Evolutionary conservation across 192 early-diverging fungal species (phyloP).

Genomic region (Backusella psychrophila): DNA sequence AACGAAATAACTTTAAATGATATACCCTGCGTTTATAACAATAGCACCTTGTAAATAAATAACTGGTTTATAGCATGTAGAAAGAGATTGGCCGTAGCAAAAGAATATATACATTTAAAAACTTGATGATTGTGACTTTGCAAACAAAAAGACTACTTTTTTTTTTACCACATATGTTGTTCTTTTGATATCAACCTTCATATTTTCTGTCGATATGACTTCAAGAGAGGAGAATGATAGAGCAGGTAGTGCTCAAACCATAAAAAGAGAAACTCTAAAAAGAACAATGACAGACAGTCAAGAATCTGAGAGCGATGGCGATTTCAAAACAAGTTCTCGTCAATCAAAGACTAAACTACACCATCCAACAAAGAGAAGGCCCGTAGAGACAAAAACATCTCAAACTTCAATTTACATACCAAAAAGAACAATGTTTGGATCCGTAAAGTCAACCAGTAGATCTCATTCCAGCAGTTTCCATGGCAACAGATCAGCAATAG

Average conservation of each 20-base stretch:
- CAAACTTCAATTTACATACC: not conserved
- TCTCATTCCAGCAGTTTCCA: not conserved
- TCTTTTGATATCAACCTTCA: not conserved
- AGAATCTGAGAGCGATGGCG: not conserved
- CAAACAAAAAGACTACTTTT: not conserved
- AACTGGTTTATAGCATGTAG: too few species aligned
- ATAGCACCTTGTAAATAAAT: too few species aligned
- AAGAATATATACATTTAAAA: too few species aligned
- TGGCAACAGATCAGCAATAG: not conserved
- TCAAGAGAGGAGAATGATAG: not conserved
- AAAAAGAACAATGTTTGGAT: not conserved
- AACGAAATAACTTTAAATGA: too few species aligned
- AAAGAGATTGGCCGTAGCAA: too few species aligned
- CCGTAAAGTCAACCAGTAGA: not conserved
- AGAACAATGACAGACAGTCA: not conserved
- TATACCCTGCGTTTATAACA: too few species aligned
- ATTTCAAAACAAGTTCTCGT: not conserved
- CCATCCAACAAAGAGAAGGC: not conserved
- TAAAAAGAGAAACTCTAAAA: not conserved
- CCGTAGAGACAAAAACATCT: not conserved
- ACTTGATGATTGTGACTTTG: too few species aligned
- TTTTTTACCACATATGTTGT: not conserved
- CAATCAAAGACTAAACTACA: not conserved
- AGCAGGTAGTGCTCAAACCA: not conserved
- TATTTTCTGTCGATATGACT: not conserved